Base-by-base conservation (phyloP, 2,329 filamentous ascomycete genomes). In the Acarospora socialis region DNA sequence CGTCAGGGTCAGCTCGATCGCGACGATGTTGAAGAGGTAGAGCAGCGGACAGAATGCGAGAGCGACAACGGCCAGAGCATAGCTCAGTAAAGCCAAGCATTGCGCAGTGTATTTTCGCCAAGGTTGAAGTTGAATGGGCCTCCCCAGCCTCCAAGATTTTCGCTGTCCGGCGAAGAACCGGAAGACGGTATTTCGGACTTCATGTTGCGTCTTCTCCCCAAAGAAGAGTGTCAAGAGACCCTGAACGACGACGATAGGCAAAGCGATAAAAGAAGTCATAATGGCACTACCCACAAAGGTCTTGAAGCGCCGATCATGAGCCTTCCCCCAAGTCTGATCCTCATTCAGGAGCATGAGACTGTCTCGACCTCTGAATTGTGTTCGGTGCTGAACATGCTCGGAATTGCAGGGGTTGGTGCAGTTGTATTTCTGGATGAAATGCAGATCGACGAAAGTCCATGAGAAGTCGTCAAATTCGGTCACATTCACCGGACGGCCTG, bases 341-440 rank as follows among this genome's bases (percentile, higher is more conserved):
- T 18, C 21, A 10, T 14, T 17, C n/a, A 33, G 3, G 10, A 37
- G 13, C n/a, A 35, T 17, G 32, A 32, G 4, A n/a, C 41, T 22
- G 31, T 41, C 27, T 22, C 8, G 34, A 21, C n/a, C 37, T 32
- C 8, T 46, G 41, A 16, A 49, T 34, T 39, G 38, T 21, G 43
- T 43, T 33, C 45, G 43, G 2, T 36, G 39, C 1, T 30, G 17
- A 9, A 41, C 37, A 19, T 45, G 36, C 38, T 47, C 42, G 7
- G 43, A 42, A n/a, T 42, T 40, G 21, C 39, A 34, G 5, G 38
- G 17, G 16, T 30, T 23, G 19, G 45, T 48, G 27, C 47, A 50
- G 25, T 44, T 35, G 25, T 50, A 49, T 3, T 46, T 43, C 37
- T 45, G 46, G 22, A 47, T 46, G 38, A 49, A 49, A 4, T 40